Evolutionary conservation across 176 grass and related monocot genomes (phyloP).

Genomic region (Oryza longistaminata): DNA sequence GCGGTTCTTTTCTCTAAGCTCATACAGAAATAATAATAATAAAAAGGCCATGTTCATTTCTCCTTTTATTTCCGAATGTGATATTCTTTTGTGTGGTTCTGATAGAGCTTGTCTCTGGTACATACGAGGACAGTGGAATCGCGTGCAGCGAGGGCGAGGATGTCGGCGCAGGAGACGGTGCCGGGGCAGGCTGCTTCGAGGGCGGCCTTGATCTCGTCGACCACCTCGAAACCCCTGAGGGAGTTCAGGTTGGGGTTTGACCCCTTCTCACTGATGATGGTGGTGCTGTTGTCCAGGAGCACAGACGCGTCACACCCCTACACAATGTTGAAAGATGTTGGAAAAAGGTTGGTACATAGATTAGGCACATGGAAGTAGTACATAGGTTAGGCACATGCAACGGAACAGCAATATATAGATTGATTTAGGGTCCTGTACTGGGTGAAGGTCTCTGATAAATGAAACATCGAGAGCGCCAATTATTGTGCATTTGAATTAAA

Average conservation of each 20-base stretch:
- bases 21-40: neutral
- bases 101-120: neutral
- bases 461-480: slow-evolving; percentile 14
- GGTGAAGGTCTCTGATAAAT: neutral
- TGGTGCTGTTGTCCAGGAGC: slow-evolving; percentile 70
- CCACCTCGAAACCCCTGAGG: slow-evolving; percentile 66
- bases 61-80: neutral
- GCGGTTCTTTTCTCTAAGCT: neutral
- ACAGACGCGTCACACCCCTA: slow-evolving; percentile 86
- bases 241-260: slow-evolving; percentile 74
- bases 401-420: neutral
- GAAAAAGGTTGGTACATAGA: neutral
- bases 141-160: slow-evolving; percentile 60
- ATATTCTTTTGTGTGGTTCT: neutral
- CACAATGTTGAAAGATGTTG: slow-evolving; percentile 4
- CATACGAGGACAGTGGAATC: slow-evolving; percentile 63
- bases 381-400: neutral
- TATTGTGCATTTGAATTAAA: slow-evolving; percentile 32
- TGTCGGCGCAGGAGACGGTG: slow-evolving; percentile 80
- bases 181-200: slow-evolving; percentile 63
- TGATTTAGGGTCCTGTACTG: slow-evolving; percentile 20
- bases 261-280: slow-evolving; percentile 81
- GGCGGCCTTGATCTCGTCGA: slow-evolving; percentile 73
- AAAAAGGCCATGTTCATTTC: neutral
- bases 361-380: slow-evolving; percentile 19